A percentile compares a stretch with the other conserved stretches of the same genome.
Evolutionary conservation across 2,329 filamentous ascomycete genomes (phyloP).

Genomic region (Colletotrichum graminicola): DNA sequence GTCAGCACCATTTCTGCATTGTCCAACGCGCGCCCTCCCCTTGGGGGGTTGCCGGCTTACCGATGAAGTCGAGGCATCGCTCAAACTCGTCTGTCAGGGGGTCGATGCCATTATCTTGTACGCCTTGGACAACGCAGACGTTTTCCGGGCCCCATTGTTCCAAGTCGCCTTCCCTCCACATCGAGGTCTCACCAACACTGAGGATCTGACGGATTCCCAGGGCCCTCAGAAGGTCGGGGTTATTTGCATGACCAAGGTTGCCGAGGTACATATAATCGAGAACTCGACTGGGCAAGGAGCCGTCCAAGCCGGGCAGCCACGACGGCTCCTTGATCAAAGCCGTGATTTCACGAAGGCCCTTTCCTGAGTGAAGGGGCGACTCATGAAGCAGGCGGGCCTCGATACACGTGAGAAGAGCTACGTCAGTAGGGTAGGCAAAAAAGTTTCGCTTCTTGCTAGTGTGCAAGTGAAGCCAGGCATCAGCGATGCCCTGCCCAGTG

Average conservation of each 20-base stretch:
- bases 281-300: slow-evolving; percentile 89
- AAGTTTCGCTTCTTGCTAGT: slow-evolving; percentile 87
- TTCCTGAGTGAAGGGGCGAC: slow-evolving; percentile 68
- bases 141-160: slow-evolving; percentile 83
- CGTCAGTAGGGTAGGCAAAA: slow-evolving; percentile 94
- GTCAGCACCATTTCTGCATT: slow-evolving; percentile 19
- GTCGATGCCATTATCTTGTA: slow-evolving; percentile 98
- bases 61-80: slow-evolving; percentile 90
- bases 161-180: slow-evolving; percentile 80
- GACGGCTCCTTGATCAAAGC: slow-evolving; percentile 72
- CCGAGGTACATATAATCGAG: slow-evolving; percentile 96
- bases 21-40: background rate
- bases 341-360: slow-evolving; percentile 65
- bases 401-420: slow-evolving; percentile 82
- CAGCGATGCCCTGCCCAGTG: slow-evolving; percentile 81
- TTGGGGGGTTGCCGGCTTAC: slow-evolving; percentile 65
- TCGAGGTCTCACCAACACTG: slow-evolving; percentile 90
- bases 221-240: slow-evolving; percentile 82
- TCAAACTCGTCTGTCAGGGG: slow-evolving; percentile 88
- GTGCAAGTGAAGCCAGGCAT: slow-evolving; percentile 90
- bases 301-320: slow-evolving; percentile 89
- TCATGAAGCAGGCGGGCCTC: slow-evolving; percentile 80
- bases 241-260: slow-evolving; percentile 93
- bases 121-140: slow-evolving; percentile 82
- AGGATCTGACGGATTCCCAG: slow-evolving; percentile 89